Evolutionary conservation across 352 stramenopile species (phyloP), one percentile per base, ranked within the genome.

Genomic region (Thalassiosira ordinaria): DNA sequence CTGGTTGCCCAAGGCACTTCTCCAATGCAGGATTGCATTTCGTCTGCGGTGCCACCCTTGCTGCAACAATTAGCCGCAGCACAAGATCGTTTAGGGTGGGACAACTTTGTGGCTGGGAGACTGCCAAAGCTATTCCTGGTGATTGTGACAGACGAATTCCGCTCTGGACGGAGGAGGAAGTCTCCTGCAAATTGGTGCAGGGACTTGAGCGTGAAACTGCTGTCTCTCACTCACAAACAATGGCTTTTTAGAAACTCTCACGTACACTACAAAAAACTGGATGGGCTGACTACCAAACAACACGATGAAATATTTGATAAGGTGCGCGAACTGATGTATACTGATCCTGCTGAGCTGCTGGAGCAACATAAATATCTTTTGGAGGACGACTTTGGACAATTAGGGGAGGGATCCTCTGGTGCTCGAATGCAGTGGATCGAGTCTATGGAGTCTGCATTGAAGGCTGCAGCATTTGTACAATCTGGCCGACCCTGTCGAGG

Each of bases 81-180:
- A 1, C 55, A 63, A 5, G 55, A 63, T 41, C 2, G 18, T 2
- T 14, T 67, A 18, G 59, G 59, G 2, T 67, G 59, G 59, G 31
- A 67, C 16, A 67, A 67, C n/a, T 67, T 67, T 52, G 41, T 67
- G 2, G 59, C 4, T 1, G 59, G 59, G 0, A 37, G 41, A n/a
- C 37, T 14, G 7, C 14, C 37, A 14, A 14, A 46, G 37, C 37
- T 14, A 46, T 7, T 46, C 7, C 14, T 46, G 37, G 14, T 7
- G 37, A 14, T 14, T 46, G 7, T 46, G 37, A 46, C 37, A 14
- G 14, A 14, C 14, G 37, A 14, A 14, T 46, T 46, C 7, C 37
- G 37, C 37, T 46, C 7, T 46, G 7, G 37, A 14, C 37, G 37
- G 14, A 7, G 14, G 37, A 7, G 37, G 37, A 7, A 14, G 37